Evolutionary conservation across 345 rosid genomes (phyloP), one percentile per base, ranked within the genome.

Genomic region (Corymbia maculata): DNA sequence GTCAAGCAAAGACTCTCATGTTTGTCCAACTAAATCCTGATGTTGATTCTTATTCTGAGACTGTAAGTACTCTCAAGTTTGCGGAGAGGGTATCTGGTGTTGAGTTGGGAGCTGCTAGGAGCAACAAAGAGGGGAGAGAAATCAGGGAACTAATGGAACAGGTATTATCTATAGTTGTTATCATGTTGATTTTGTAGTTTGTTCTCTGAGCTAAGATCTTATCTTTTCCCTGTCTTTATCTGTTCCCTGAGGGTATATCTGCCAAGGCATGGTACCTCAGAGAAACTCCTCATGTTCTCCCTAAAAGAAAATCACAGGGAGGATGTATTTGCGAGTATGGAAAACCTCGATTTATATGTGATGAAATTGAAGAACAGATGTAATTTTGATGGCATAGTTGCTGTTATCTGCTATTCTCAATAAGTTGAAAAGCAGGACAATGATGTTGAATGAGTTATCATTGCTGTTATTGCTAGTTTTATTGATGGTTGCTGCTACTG

Each of bases 61-160:
- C 99, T 4, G 85, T 97, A 89, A 97, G 99, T 90, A 96, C 99
- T 51, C 91, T 98, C 91, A 98, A 96, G 90, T 98, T 98, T 88
- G 99, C 99, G 2, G 97, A 97, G 92, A 96, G 99, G 90, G 99
- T 98, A 86, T 98, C 99, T 86, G 99, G 99, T 66, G 96, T 98
- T 52, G 99, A 98, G 93, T 90, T 98, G 79, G 99, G 99, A 47
- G 97, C 99, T 92, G 99, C 99, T 68, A 91, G 92, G 92, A 98
- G 94, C 91, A 96, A 93, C 88, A 97, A 92, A 93, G 99, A 98
- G 90, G 99, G 99, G 87, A 92, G 94, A 92, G 96, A 96, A 89
- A 89, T 96, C 86, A 95, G 96, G 91, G 98, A 98, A 88, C 98
- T 98, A 89, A 95, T 95, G 97, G 97, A 95, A 90, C 99, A 98